Evolutionary conservation across 2,329 filamentous ascomycete genomes (phyloP), one percentile per base, ranked within the genome.

Genomic region (Sphaerulina musiva): DNA sequence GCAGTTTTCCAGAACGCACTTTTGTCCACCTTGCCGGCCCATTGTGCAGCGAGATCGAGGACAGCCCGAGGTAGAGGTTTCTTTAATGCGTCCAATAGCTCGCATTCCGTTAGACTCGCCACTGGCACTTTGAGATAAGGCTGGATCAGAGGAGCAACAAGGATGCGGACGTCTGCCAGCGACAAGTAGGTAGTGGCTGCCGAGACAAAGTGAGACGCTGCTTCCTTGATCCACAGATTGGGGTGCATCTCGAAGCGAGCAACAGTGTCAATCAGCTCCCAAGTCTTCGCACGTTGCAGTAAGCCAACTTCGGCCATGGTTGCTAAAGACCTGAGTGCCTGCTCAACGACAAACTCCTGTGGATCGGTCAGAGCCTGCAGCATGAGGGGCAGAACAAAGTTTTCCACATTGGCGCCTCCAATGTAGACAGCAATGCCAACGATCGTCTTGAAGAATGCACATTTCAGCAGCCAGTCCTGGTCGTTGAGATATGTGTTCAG

Each of bases 401-500:
- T 90, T 70, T 98, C 93, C 32, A 98, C 74, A 62, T 86, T 95
- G 34, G 85, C 87, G 56, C 87, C 90, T 29, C 93, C 93, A 34
- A 97, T 81, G 62, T 95, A 95, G 1, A 88, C 83, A 3, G 91
- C 89, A 60, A 98, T 91, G 3, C 91, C 92, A 12, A 97, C 89
- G 26, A 97, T 89, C 0, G 90, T 89, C 66, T 95, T 91, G 65
- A 98, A 96, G 68, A 97, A 97, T 2, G 92, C 90, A 64, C 90
- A 96, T 70, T 95, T 96, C 32, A 98, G 75, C 69, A 89, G 89
- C 93, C 93, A 98, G 68, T 98, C 91, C 41, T 86, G 83, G 64
- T 97, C 93, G 62, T 98, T 98, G 7, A 98, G 74, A 65, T 98
- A 98, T 0, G 93, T 98, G 67, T 97, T 97, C 29, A 98, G 76